Conservation (phyloP, 2,329 filamentous ascomycete species). For the Diplodia corticola region DNA sequence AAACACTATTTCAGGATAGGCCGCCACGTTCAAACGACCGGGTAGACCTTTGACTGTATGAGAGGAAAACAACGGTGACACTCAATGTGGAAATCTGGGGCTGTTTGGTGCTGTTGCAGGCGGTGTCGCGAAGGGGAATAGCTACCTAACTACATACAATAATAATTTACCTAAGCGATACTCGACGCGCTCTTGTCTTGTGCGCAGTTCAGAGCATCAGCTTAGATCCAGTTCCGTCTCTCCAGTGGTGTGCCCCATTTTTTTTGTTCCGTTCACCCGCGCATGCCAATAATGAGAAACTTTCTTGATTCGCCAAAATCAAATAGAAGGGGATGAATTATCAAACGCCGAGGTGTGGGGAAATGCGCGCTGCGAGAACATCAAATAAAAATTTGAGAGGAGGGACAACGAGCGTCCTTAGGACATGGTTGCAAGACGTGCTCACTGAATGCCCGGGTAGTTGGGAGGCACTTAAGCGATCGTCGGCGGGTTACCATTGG, state of each 20-base stretch:
- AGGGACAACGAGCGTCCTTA: background rate
- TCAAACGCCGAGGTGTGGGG: slow-evolving; percentile 21
- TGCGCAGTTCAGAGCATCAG: slow-evolving; percentile 1
- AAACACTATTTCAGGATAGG: background rate
- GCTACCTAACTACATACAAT: slow-evolving; percentile 21
- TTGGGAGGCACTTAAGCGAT: background rate
- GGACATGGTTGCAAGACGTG: background rate
- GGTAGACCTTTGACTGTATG: background rate
- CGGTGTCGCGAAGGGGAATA: slow-evolving; percentile 19
- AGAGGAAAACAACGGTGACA: background rate
- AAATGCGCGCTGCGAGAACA: slow-evolving; percentile 22
- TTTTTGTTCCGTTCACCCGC: slow-evolving; percentile 12
- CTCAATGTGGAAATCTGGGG: background rate
- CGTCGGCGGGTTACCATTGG: slow-evolving; percentile 19
- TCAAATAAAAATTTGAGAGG: slow-evolving; percentile 2
- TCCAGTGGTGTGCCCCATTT: slow-evolving; percentile 8
- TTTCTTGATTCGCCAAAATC: slow-evolving; percentile 15
- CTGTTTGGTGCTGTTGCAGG: slow-evolving; percentile 1
- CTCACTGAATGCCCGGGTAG: background rate
- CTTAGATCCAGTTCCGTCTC: slow-evolving; percentile 7
- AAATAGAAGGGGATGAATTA: slow-evolving; percentile 1
- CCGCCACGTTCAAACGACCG: background rate
- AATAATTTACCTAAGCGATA: slow-evolving; percentile 11
- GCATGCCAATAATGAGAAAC: slow-evolving; percentile 8
- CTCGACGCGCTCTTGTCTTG: slow-evolving; percentile 7